Percentiles rank a stretch among this genome's conserved stretches.
phyloP scores from a whole-genome alignment of 2,329 filamentous ascomycete species.

The Lasiodiplodia gonubiensis region DNA sequence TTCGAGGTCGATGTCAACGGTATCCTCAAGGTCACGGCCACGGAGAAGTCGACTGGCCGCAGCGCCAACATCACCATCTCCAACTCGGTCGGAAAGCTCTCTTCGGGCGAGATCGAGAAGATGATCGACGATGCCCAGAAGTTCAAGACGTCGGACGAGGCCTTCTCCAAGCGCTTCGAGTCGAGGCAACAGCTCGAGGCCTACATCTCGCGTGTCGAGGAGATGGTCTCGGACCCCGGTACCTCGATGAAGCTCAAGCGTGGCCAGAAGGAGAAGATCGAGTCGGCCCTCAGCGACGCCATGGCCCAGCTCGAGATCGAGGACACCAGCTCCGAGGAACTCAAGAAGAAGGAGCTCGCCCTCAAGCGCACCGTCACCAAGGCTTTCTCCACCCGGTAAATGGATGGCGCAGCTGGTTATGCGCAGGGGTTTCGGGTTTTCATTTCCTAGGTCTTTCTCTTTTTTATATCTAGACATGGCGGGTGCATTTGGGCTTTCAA shows the following conservation, averaged over 20 bases:
- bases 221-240: conserved; percentile 95
- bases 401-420: conserved; percentile 14
- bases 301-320: conserved; percentile 97
- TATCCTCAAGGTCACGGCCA: conserved; percentile 99
- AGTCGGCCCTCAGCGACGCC: conserved; percentile 93
- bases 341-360: conserved; percentile 99
- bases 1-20: conserved; percentile 99
- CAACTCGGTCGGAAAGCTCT: conserved; percentile 99
- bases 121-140: conserved; percentile 98
- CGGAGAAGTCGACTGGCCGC: conserved; percentile 97
- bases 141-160: conserved; percentile 98
- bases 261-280: conserved; percentile 99
- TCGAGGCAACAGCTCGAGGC: conserved; percentile 98
- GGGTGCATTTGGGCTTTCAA: conserved; percentile 29
- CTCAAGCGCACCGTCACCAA: conserved; percentile 98
- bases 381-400: conserved; percentile 91
- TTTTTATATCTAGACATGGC: conserved; percentile 28
- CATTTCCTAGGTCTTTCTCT: not conserved
- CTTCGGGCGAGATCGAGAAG: conserved; percentile 90
- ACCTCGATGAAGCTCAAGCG: conserved; percentile 98
- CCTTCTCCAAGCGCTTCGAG: conserved; percentile 99
- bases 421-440: conserved; percentile 22
- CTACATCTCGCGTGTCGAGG: conserved; percentile 98
- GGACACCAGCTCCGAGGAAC: conserved; percentile 87
- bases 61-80: conserved; percentile 99